Base-by-base conservation (phyloP, 129 eudicot genomes). In the Pseudognaphalium luteoalbum region DNA sequence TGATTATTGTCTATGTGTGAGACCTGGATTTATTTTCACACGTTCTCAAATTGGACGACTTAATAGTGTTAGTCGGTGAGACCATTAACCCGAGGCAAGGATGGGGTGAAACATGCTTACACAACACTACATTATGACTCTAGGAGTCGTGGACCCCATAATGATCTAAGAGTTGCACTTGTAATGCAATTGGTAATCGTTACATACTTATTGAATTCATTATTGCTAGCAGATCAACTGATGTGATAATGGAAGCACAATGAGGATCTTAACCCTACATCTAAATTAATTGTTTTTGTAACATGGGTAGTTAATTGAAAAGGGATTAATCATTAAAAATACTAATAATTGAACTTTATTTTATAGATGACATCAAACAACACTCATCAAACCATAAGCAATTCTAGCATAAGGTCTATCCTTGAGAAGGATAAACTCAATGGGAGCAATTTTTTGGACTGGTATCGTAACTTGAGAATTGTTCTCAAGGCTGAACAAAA, bases 241-340 rank as follows among this genome's bases (percentile, higher is more conserved):
- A 29, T 28, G 20, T 62, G 20, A 62, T 62, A 39, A 12, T 62
- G 3, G 39, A 62, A 11, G 1, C 35, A 1, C 37, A 28, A 62
- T 62, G 35, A 7, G 20, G 37, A 62, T 62, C 67, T 62, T 62
- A 62, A 39, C 67, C 67, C 11, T 61, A 62, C n/a, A n/a, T n/a
- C n/a, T n/a, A 25, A 62, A 62, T 28, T 11, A 62, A 28, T 32
- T 65, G 17, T 33, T 65, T 32, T 65, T 5, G 12, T 56, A 30
- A 65, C 70, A 1, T 14, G 70, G 25, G 70, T 33, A 33, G 47
- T 65, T 65, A 65, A 33, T 32, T 0, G 0, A 10, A 65, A 65
- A 65, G 70, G 47, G 33, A 4, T 15, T 25, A 25, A 33, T 65
- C 28, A 62, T 65, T 16, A 4, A 33, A 65, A 1, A 59, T 22